Evolutionary conservation across 1,284 basidiomycete species (phyloP).

Genomic region (Microbotryum violaceum): DNA sequence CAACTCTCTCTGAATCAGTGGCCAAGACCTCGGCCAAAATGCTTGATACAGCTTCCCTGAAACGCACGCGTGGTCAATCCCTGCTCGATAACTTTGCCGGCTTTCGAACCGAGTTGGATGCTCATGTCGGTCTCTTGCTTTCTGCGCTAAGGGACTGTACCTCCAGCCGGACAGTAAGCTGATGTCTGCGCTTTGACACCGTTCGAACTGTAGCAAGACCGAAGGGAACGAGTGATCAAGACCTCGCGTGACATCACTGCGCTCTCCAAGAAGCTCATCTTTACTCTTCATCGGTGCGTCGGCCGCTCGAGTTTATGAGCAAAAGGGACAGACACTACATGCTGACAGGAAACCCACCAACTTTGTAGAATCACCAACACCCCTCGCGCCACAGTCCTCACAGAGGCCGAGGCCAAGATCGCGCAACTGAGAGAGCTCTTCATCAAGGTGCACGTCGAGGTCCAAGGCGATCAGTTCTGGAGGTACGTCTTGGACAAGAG

Average conservation of each 20-base stretch:
- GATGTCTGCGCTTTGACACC: not conserved
- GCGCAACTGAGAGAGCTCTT: slow-evolving; percentile 62
- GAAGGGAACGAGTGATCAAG: slow-evolving; percentile 71
- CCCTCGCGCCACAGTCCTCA: slow-evolving; percentile 43
- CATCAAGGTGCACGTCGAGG: slow-evolving; percentile 55
- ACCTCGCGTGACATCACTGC: slow-evolving; percentile 71
- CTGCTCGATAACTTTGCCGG: slow-evolving; percentile 48
- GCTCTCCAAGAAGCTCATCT: slow-evolving; percentile 90
- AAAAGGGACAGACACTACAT: not conserved
- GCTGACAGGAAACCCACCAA: not conserved
- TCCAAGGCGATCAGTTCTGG: slow-evolving; percentile 62
- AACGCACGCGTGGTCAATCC: slow-evolving; percentile 9
- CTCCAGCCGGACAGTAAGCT: not conserved
- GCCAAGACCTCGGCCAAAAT: no score
- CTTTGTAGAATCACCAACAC: slow-evolving; percentile 6
- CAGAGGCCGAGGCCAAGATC: slow-evolving; percentile 59
- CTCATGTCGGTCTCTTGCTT: slow-evolving; percentile 58
- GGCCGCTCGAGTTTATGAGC: slow-evolving; percentile 1
- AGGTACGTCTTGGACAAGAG: slow-evolving; percentile 40
- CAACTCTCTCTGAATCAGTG: no score
- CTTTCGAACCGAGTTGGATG: slow-evolving; percentile 64
- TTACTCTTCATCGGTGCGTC: slow-evolving; percentile 68
- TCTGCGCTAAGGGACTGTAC: not conserved
- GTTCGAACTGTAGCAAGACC: slow-evolving; percentile 35
- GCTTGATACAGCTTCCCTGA: not conserved